Evolutionary conservation across 495 filamentous ascomycete species (phyloP).

Genomic region (Umbilicaria muhlenbergii): DNA sequence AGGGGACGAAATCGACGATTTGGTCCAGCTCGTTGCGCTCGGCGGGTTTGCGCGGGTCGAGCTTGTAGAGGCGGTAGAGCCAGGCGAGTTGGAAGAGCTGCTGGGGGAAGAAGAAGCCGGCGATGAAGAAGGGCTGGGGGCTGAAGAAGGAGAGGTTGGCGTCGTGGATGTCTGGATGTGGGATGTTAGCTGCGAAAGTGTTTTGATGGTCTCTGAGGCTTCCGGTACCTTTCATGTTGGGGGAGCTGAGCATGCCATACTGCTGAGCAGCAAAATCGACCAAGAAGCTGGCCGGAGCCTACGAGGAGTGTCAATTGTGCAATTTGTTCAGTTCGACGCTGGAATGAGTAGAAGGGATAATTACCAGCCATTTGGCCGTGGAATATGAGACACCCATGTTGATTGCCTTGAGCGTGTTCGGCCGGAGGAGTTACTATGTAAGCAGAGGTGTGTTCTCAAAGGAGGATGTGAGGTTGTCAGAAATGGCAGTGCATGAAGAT

Average conservation of each 20-base stretch:
- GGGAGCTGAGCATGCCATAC: slow-evolving; percentile 28
- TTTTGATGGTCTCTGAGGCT: too few species aligned
- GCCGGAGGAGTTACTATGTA: too few species aligned
- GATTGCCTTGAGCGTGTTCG: not conserved
- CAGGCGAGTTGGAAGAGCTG: slow-evolving; percentile 35
- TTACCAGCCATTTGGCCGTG: slow-evolving; percentile 21
- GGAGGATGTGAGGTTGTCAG: too few species aligned
- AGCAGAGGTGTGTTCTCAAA: too few species aligned
- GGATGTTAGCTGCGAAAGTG: too few species aligned
- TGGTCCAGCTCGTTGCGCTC: slow-evolving; percentile 17
- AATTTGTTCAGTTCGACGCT: not conserved
- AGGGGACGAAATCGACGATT: slow-evolving; percentile 29
- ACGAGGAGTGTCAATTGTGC: not conserved
- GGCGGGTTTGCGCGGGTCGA: slow-evolving; percentile 19
- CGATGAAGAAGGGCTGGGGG: slow-evolving; percentile 37
- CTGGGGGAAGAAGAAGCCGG: slow-evolving; percentile 37
- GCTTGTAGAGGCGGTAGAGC: slow-evolving; percentile 31
- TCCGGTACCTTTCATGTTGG: slow-evolving; percentile 25
- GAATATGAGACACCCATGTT: slow-evolving; percentile 23
- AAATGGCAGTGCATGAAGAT: too few species aligned
- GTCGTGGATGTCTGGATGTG: slow-evolving; percentile 26
- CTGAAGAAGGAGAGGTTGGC: slow-evolving; percentile 33
- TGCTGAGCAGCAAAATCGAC: slow-evolving; percentile 32
- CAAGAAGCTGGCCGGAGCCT: slow-evolving; percentile 29
- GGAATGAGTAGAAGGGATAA: not conserved